phyloP scores from a whole-genome alignment of 306 rosid species.

The Ormosia emarginata region DNA sequence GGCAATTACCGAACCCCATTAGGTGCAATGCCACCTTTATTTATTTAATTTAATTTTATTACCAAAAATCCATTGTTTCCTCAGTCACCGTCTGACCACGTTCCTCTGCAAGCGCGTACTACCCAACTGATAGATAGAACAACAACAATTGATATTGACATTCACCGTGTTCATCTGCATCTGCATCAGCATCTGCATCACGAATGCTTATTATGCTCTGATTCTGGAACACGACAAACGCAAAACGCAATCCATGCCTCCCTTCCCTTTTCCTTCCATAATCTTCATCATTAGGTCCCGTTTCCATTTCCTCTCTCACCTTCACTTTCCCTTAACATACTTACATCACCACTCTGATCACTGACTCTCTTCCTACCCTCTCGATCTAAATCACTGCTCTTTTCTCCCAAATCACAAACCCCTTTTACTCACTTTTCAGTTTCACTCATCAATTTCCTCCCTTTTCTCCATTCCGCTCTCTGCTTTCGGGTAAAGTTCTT shows the following conservation, averaged over 20 bases:
- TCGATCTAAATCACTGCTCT: conserved; percentile 28
- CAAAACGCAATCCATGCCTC: neutral
- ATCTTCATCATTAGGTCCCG: neutral
- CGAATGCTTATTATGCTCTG: neutral
- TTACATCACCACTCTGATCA: neutral
- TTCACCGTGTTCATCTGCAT: neutral
- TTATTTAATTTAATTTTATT: neutral
- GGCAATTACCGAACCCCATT: too few species aligned
- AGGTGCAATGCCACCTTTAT: too few species aligned
- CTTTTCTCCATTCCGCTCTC: neutral
- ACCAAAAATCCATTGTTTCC: conserved; percentile 3
- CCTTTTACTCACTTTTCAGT: neutral
- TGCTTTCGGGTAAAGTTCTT: conserved; percentile 10
- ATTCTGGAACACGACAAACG: neutral
- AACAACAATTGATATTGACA: neutral
- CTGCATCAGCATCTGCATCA: neutral
- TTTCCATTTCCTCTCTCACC: neutral
- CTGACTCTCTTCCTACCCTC: conserved; percentile 15
- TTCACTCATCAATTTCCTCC: neutral
- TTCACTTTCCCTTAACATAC: neutral
- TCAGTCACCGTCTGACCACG: neutral
- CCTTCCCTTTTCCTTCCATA: neutral
- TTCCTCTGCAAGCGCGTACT: conserved; percentile 16
- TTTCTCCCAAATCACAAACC: conserved; percentile 9
- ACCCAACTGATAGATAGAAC: neutral